Conservation (phyloP, 371 early-diverging fungal genomes). For the Conidiobolus coronatus region DNA sequence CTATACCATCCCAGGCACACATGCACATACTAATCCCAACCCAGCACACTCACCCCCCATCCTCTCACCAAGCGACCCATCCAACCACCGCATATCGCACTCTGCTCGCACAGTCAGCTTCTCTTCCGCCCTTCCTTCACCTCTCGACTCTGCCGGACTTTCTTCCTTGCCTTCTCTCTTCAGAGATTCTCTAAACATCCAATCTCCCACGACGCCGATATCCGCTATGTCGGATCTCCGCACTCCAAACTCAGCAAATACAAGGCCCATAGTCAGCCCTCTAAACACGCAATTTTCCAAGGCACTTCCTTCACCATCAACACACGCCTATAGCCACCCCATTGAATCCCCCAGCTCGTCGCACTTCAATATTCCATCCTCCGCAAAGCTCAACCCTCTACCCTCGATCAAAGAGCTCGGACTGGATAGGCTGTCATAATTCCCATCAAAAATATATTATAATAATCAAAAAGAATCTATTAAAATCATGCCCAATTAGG, state of each 20-base stretch:
- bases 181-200: too few species aligned
- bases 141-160: background rate
- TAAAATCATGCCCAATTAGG: too few species aligned
- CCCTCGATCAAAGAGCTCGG: conserved; percentile 1
- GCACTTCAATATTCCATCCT: background rate
- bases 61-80: conserved; percentile 2
- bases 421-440: background rate
- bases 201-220: too few species aligned
- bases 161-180: background rate
- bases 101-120: conserved; percentile 4
- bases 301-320: conserved; percentile 3
- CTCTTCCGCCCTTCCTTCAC: background rate
- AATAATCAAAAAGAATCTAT: too few species aligned
- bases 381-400: background rate
- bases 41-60: background rate
- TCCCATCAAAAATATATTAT: too few species aligned
- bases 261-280: too few species aligned
- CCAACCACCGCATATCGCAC: conserved; percentile 1
- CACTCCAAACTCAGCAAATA: too few species aligned
- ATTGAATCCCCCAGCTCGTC: background rate
- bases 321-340: background rate
- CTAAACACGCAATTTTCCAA: too few species aligned
- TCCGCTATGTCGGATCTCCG: too few species aligned
- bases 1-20: background rate
- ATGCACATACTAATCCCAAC: conserved; percentile 1